Evolutionary conservation across 1,284 basidiomycete species (phyloP).

Genomic region (Cutaneotrichosporon cutaneum): DNA sequence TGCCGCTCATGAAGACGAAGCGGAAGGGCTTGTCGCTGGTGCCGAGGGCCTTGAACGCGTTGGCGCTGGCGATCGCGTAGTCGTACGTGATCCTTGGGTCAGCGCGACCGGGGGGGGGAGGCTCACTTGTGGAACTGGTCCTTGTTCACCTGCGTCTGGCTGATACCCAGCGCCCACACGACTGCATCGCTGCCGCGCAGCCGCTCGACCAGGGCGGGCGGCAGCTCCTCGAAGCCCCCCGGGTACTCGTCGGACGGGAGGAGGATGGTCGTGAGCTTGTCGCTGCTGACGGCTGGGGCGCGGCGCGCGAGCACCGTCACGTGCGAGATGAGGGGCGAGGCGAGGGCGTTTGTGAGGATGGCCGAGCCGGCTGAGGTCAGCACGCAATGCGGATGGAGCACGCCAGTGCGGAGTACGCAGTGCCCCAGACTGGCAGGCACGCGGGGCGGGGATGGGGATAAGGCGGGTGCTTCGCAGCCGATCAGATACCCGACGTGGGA

Average conservation of each 20-base stretch:
- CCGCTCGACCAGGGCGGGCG: conserved; percentile 20
- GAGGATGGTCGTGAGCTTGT: conserved; percentile 29
- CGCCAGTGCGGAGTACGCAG: too few relatives aligned
- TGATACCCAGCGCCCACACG: conserved; percentile 38
- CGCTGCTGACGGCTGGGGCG: conserved; percentile 19
- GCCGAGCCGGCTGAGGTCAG: conserved; percentile 30
- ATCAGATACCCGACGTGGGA: too few relatives aligned
- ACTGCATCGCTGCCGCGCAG: conserved; percentile 22
- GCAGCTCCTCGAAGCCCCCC: conserved; percentile 29
- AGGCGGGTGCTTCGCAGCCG: too few relatives aligned
- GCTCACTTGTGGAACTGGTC: conserved; percentile 22
- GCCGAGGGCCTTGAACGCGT: conserved; percentile 29
- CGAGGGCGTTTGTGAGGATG: conserved; percentile 29
- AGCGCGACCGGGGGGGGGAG: background rate
- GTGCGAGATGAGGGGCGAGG: conserved; percentile 27
- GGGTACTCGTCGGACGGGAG: conserved; percentile 32
- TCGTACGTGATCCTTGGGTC: conserved; percentile 35
- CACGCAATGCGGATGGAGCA: too few relatives aligned
- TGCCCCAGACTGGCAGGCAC: too few relatives aligned
- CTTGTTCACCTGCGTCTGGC: conserved; percentile 12
- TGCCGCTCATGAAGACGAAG: conserved; percentile 37
- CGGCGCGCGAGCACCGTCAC: conserved; percentile 35
- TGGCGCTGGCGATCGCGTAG: conserved; percentile 28
- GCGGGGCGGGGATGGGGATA: too few relatives aligned
- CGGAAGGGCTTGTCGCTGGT: conserved; percentile 27